phyloP scores from a whole-genome alignment of 192 early-diverging fungal species.

The Backusella macrospora region DNA sequence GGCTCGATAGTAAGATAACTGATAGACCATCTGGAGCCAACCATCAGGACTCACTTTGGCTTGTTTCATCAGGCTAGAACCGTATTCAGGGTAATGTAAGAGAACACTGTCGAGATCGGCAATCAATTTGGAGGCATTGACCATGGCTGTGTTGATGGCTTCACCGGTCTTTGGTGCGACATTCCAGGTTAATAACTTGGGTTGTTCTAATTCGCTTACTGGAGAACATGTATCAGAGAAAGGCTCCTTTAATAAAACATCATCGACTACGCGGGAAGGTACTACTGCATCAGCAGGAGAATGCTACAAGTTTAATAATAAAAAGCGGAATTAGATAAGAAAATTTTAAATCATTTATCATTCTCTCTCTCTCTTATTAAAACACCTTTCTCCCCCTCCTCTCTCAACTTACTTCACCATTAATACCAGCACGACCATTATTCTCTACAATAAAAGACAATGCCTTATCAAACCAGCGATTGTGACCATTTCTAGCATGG shows the following conservation, averaged over 20 bases:
- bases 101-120: constrained; percentile 72
- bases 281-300: constrained; percentile 91
- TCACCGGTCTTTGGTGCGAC: constrained; percentile 56
- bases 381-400: not conserved
- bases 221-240: constrained; percentile 18
- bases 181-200: constrained; percentile 74
- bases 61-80: constrained; percentile 84
- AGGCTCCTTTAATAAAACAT: constrained; percentile 63
- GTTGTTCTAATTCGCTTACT: constrained; percentile 45
- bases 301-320: constrained; percentile 53
- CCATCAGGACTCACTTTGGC: constrained; percentile 85
- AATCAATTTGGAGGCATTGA: constrained; percentile 65
- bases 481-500: constrained; percentile 76
- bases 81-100: constrained; percentile 74
- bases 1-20: constrained; percentile 79
- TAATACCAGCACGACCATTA: constrained; percentile 88
- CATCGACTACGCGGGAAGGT: constrained; percentile 80
- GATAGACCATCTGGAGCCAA: constrained; percentile 89
- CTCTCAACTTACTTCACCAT: constrained; percentile 72
- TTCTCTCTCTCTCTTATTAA: too few relatives aligned
- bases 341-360: not conserved
- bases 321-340: not conserved
- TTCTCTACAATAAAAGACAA: constrained; percentile 84
- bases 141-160: constrained; percentile 63
- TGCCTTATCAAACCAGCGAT: constrained; percentile 98